These are phyloP conservation scores for Pleurostoma richardsiae DNA, from an alignment of 2,329 filamentous ascomycete species.

Conservation along the genomic window DNA sequence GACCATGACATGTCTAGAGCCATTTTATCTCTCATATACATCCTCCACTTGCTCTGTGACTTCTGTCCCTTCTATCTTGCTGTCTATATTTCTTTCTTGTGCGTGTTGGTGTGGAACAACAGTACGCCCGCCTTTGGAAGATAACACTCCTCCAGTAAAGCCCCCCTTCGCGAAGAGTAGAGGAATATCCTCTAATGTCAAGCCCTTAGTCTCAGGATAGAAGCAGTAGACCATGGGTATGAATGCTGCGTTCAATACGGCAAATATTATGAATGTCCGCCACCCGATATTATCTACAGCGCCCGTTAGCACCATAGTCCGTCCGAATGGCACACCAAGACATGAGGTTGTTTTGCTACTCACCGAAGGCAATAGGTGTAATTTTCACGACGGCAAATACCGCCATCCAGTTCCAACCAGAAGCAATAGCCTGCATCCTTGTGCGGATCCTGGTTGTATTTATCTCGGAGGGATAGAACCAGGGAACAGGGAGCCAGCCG, in stretches of 20 bases:
- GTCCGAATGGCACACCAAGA: no score
- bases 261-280: constrained; percentile 13
- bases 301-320: neutral
- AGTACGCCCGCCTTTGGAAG: no score
- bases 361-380: constrained; percentile 12
- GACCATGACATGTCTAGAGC: no score
- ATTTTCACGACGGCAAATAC: constrained; percentile 10
- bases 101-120: no score
- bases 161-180: constrained; percentile 29
- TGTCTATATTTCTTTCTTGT: no score
- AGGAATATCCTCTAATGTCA: constrained; percentile 38
- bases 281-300: constrained; percentile 13
- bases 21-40: no score
- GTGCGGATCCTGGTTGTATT: constrained; percentile 32
- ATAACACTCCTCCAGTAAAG: constrained; percentile 5
- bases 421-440: constrained; percentile 31
- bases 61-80: no score
- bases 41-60: no score
- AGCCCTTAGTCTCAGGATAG: constrained; percentile 35
- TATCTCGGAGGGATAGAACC: constrained; percentile 35
- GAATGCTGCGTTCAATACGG: constrained; percentile 10
- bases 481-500: constrained; percentile 35
- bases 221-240: constrained; percentile 33
- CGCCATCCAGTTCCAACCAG: constrained; percentile 16
- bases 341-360: neutral